Evolutionary conservation across 768 basidiomycete genomes (phyloP).

Genomic region (Gyrodon lividus): DNA sequence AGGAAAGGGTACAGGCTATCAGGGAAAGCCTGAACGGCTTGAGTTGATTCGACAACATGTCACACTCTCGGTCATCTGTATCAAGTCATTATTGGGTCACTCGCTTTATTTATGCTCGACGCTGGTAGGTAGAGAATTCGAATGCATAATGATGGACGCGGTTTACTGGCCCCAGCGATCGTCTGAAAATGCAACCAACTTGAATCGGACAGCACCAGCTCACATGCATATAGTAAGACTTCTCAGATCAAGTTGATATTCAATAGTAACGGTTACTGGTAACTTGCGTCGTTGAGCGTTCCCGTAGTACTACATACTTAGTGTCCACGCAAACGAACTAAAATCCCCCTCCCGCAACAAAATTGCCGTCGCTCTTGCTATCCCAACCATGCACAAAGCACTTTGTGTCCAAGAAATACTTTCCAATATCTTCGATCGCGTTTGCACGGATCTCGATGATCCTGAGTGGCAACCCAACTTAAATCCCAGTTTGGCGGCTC

Average conservation of each 20-base stretch:
- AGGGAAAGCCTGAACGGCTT: conserved; percentile 41
- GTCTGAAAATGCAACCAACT: too few species aligned
- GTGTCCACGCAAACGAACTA: too few species aligned
- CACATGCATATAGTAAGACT: too few species aligned
- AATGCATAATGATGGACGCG: background rate
- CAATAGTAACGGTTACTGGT: too few species aligned
- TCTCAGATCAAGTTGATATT: too few species aligned
- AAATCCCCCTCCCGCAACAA: too few species aligned
- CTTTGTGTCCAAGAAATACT: conserved; percentile 6
- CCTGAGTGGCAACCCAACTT: background rate
- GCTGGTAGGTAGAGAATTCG: background rate
- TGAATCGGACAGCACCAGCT: too few species aligned
- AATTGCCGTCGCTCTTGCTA: background rate
- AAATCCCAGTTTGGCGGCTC: conserved; percentile 3
- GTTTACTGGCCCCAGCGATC: too few species aligned
- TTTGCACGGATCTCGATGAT: background rate
- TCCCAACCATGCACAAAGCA: background rate
- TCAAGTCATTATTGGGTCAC: background rate
- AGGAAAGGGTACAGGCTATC: conserved; percentile 53
- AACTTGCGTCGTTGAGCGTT: too few species aligned
- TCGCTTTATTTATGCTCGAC: background rate
- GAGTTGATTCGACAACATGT: conserved; percentile 17
- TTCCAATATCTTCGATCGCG: background rate
- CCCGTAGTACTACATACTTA: too few species aligned
- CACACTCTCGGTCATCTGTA: background rate